Conservation (phyloP, 352 stramenopile genomes). For the Blastocystis sp. region DNA sequence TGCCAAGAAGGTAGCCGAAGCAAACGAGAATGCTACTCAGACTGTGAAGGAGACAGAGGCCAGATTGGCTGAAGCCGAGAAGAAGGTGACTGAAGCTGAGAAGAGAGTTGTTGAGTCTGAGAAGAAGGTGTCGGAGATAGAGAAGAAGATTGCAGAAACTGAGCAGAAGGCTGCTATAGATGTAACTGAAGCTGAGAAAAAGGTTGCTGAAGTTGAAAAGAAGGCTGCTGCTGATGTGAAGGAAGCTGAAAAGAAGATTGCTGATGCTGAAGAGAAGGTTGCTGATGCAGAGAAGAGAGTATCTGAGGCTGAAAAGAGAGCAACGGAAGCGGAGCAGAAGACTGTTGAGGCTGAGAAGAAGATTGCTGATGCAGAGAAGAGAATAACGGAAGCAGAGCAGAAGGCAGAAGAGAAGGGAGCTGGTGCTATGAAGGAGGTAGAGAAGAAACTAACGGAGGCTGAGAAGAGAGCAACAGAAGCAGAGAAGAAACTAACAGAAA, state of each 20-base stretch:
- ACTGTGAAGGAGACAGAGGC: background rate
- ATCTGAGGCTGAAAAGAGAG: background rate
- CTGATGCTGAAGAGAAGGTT: background rate
- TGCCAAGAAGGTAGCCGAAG: background rate
- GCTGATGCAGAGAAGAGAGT: background rate
- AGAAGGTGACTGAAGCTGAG: conserved; percentile 68
- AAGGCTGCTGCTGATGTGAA: too few relatives aligned
- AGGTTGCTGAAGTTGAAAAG: background rate
- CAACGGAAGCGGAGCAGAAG: background rate
- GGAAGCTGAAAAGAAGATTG: background rate
- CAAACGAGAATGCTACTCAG: background rate
- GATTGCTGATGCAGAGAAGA: conserved; percentile 15
- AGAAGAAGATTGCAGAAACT: background rate
- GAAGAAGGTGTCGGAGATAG: background rate
- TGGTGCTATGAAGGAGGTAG: background rate
- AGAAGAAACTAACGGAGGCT: conserved; percentile 53
- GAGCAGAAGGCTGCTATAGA: background rate
- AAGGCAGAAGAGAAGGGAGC: conserved; percentile 40
- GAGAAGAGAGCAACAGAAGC: background rate
- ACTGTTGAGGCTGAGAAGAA: conserved; percentile 7
- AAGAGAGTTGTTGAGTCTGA: conserved; percentile 50
- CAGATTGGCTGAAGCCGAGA: background rate
- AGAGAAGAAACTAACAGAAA: conserved; percentile 55
- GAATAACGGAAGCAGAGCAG: conserved; percentile 67
- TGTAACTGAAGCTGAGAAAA: background rate